These are phyloP conservation scores for Verticillium klebahnii DNA, from an alignment of 2,329 filamentous ascomycete species.

Conservation along the genomic window DNA sequence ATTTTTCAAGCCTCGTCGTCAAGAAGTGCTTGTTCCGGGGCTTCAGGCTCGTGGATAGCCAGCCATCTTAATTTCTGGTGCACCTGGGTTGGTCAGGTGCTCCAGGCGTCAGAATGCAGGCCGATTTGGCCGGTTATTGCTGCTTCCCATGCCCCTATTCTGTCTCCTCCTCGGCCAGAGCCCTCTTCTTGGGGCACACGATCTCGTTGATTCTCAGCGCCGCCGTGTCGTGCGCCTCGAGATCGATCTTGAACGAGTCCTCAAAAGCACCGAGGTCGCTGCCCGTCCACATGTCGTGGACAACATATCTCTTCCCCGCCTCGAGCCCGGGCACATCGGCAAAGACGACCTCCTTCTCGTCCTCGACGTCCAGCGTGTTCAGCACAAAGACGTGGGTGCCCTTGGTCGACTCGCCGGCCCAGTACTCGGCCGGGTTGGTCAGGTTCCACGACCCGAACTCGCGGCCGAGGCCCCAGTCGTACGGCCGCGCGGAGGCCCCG, in stretches of 20 bases:
- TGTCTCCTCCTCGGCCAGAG: neutral
- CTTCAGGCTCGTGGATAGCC: too few relatives aligned
- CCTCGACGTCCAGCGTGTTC: conserved; percentile 31
- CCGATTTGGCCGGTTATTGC: neutral
- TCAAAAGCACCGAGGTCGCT: conserved; percentile 29
- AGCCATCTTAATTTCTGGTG: too few relatives aligned
- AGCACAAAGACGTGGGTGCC: conserved; percentile 43
- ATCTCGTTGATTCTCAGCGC: conserved; percentile 17
- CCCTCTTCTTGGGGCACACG: conserved; percentile 10
- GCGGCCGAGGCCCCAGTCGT: conserved; percentile 43
- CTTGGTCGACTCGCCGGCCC: conserved; percentile 35
- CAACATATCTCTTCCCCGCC: conserved; percentile 24
- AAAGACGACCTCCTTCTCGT: conserved; percentile 32
- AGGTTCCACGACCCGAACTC: conserved; percentile 42
- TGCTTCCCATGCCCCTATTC: neutral
- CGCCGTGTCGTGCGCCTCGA: conserved; percentile 30
- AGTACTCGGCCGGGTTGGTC: conserved; percentile 43
- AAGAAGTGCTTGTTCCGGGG: too few relatives aligned
- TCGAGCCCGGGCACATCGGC: conserved; percentile 37
- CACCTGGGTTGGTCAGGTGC: too few relatives aligned
- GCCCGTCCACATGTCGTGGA: conserved; percentile 42
- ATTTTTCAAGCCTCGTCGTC: too few relatives aligned
- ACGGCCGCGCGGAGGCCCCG: conserved; percentile 37
- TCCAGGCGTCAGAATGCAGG: neutral
- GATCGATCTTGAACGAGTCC: conserved; percentile 18